Evolutionary conservation across 306 rosid genomes (phyloP), one percentile per base, ranked within the genome.

Genomic region (Biancaea sappan): DNA sequence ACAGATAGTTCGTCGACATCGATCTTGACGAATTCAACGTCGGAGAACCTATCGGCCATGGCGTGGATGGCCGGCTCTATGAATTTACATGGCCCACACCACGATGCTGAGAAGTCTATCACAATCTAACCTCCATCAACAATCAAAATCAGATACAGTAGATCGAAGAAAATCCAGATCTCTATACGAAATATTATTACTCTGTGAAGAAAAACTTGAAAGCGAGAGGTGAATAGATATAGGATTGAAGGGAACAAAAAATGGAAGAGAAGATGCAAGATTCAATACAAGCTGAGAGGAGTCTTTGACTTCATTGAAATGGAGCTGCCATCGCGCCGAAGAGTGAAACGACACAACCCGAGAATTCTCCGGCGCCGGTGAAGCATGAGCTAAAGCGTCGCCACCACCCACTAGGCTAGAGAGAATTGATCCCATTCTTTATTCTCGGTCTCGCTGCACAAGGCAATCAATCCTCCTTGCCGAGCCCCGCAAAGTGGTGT

Each of bases 11-110:
- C 97, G 31, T 95, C 98, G 54, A 95, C 99, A 44, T 95, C 99
- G 83, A 95, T 86, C 84, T 90, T 95, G 81, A 75, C 77, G 86
- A 95, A 95, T 14, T 79, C 83, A 50, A 90, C 98, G 21, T 85
- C 89, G 44, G 84, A 11, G 87, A 44, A 88, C 67, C 74, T 84
- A 0, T 47, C 13, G 9, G 97, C 71, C 92, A 94, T 80, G 73
- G 60, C 87, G 53, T 81, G 85, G 84, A 88, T 41, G 41, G 62
- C 77, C 0, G 97, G 99, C 84, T 83, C 98, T 8, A 95, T 90
- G 66, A 88, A 63, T 64, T n/a, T 90, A 81, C 98, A 95, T 1
- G 98, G 99, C 0, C 98, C 99, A 68, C 99, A 95, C 99, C 98
- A 95, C 31, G 93, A 46, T 2, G 98, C 99, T 1, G 96, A 84